Evolutionary conservation across 331 rosid genomes (phyloP).

Genomic region (Stylosanthes scabra): DNA sequence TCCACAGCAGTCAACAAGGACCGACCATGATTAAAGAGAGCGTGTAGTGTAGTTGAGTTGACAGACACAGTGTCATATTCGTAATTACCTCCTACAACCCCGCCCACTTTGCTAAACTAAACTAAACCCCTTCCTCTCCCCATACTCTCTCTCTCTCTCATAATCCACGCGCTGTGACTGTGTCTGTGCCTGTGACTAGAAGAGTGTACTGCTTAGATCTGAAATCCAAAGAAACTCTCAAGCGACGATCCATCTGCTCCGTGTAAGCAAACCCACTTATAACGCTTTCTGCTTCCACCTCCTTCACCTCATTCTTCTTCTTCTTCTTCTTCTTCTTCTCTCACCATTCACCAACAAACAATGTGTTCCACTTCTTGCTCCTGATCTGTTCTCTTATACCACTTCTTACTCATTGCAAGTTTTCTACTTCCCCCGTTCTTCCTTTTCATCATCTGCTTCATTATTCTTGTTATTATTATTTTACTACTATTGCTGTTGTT

Average conservation of each 20-base stretch:
- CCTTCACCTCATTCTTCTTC: conserved; percentile 4
- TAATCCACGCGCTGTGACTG: background rate
- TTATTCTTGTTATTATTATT: background rate
- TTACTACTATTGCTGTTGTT: conserved; percentile 13
- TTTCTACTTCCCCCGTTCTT: conserved; percentile 20
- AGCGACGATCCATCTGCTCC: no score
- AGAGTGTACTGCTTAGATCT: conserved; percentile 59
- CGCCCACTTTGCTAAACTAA: conserved; percentile 34
- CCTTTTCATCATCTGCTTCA: conserved; percentile 20
- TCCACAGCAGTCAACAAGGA: background rate
- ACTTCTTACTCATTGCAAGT: no score
- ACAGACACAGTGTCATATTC: conserved; percentile 37
- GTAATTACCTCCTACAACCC: conserved; percentile 40
- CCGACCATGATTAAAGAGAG: background rate
- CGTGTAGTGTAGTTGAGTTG: background rate
- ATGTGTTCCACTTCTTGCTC: conserved; percentile 44
- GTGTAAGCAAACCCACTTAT: no score
- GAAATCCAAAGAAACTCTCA: conserved; percentile 35
- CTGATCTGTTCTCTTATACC: no score
- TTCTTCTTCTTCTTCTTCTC: conserved; percentile 32
- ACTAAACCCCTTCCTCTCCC: conserved; percentile 16
- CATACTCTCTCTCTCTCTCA: conserved; percentile 5
- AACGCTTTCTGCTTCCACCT: conserved; percentile 34
- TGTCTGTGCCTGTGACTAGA: conserved; percentile 1
- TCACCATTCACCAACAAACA: background rate